A percentile compares a stretch with the other conserved stretches of the same genome.
Conservation (phyloP, 108 stramenopile species). For the Heterococcus sp. region DNA sequence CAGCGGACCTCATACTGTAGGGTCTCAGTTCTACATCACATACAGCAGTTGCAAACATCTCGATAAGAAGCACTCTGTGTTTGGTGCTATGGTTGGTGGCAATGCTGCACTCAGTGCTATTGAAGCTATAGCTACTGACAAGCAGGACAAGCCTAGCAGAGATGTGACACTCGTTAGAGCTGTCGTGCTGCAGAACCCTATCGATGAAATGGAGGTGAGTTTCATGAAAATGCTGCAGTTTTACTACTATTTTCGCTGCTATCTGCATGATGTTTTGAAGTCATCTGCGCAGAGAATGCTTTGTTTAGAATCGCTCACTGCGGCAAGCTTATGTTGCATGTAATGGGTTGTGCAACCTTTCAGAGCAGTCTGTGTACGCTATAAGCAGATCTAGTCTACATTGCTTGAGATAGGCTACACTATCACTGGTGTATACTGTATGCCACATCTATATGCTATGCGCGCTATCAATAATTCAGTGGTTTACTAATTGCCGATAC, state of each 20-base stretch:
- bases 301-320: background rate
- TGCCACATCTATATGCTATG: background rate
- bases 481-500: too few species aligned
- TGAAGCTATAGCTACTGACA: constrained; percentile 70
- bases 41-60: constrained; percentile 78
- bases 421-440: background rate
- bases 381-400: background rate
- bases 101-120: constrained; percentile 72
- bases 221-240: background rate
- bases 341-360: background rate
- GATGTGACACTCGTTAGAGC: constrained; percentile 20
- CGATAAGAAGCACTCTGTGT: constrained; percentile 88
- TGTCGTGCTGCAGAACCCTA: constrained; percentile 61
- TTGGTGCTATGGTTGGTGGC: constrained; percentile 87
- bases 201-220: constrained; percentile 46
- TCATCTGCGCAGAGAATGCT: background rate
- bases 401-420: background rate
- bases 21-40: constrained; percentile 92
- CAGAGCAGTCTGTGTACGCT: background rate
- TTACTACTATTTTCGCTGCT: background rate
- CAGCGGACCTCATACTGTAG: constrained; percentile 80
- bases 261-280: background rate
- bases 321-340: background rate
- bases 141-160: constrained; percentile 70
- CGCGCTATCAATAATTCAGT: too few species aligned